Conservation (phyloP, 495 filamentous ascomycete species). For the Aspergillus cavernicola region DNA sequence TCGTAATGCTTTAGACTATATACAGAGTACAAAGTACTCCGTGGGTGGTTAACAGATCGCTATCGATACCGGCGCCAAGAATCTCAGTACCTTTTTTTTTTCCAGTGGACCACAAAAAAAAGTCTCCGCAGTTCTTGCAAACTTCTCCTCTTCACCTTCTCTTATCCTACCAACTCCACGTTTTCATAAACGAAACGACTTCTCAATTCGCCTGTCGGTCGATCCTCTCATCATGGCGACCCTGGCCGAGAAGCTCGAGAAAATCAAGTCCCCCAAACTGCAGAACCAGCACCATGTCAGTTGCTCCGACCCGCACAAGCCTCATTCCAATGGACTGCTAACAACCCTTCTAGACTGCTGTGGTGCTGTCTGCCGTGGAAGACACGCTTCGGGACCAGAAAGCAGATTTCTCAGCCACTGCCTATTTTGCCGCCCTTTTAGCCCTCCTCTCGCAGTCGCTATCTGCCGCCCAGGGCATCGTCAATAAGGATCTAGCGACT, state of each 20-base stretch:
- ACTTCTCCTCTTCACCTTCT: slow-evolving; percentile 21
- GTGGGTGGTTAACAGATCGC: no score
- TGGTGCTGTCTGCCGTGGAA: slow-evolving; percentile 87
- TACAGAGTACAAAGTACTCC: no score
- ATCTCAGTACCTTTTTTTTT: slow-evolving; percentile 34
- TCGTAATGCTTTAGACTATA: no score
- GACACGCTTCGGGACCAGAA: slow-evolving; percentile 85
- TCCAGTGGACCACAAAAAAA: slow-evolving; percentile 26
- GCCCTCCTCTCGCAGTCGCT: slow-evolving; percentile 78
- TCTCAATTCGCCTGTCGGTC: slow-evolving; percentile 25
- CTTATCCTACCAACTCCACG: slow-evolving; percentile 17
- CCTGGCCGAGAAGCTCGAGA: slow-evolving; percentile 85
- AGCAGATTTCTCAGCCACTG: slow-evolving; percentile 75
- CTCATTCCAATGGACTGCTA: slow-evolving; percentile 17
- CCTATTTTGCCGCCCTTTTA: slow-evolving; percentile 94
- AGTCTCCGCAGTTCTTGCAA: slow-evolving; percentile 28
- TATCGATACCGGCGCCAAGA: slow-evolving; percentile 33
- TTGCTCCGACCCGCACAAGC: slow-evolving; percentile 10
- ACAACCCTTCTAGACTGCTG: slow-evolving; percentile 60
- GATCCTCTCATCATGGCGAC: slow-evolving; percentile 55
- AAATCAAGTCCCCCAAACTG: slow-evolving; percentile 93
- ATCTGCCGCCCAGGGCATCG: slow-evolving; percentile 53
- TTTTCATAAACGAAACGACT: slow-evolving; percentile 8
- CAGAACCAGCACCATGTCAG: slow-evolving; percentile 89
- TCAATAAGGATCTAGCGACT: slow-evolving; percentile 79